Base-by-base conservation (phyloP, 78 protist genomes). In the Chrysochromulina parva region DNA sequence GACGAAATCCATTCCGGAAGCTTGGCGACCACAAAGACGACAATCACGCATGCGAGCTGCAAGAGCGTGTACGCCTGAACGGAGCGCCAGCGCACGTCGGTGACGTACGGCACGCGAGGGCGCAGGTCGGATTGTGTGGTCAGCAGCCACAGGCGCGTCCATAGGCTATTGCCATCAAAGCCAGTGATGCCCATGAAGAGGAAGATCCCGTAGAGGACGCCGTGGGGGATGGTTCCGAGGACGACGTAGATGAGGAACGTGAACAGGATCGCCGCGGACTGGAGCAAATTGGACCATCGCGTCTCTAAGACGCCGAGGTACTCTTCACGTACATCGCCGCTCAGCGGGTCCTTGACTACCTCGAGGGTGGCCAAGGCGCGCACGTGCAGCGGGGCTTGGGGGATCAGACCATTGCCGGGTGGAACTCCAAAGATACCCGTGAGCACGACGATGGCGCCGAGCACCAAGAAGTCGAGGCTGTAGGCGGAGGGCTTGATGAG, bases 361-460 rank as follows among this genome's bases (percentile, higher is more conserved):
- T 69, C 5, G 13, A 17, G 86, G 86, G 86, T 53, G 16, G 28
- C 53, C 53, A 65, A 59, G 17, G 65, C 22, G 59, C 60, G 54
- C 28, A 48, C n/a, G 84, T 88, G 91, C 19, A 67, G 84, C 20
- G 82, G 82, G 28, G 91, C 91, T 54, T 88, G 91, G 24, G 91
- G 82, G 84, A 65, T 67, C 13, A 67, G 84, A 13, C 91, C 82
- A n/a, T 88, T 62, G 24, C 3, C 52, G n/a, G 91, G 91, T 19
- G 91, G 80, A 10, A 67, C n/a, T 53, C 91, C 82, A 6, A 65
- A 14, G 22, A 67, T 0, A 22, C 87, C 82, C 26, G 22, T 1
- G 59, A 67, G 38, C n/a, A 67, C 54, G 20, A 67, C 3, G 26
- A 1, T 17, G 16, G 47, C 26, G 20, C 82, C 91, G 16, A 65